Evolutionary conservation across 2,329 filamentous ascomycete genomes (phyloP).

Genomic region (Penicillium italicum): DNA sequence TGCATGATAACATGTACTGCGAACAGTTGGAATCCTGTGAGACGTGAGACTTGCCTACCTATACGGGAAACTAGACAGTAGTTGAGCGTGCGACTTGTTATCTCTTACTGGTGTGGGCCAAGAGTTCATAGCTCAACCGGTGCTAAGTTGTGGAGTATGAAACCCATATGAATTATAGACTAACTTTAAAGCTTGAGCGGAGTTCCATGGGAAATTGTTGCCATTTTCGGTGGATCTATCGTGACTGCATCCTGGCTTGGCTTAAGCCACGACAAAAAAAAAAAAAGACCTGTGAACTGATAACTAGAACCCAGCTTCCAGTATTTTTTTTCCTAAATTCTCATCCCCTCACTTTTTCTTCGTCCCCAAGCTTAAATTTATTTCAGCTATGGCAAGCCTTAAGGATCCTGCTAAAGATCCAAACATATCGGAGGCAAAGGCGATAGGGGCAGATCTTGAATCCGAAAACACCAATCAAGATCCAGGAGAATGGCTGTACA

Average conservation of each 20-base stretch:
- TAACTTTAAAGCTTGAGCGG: neutral
- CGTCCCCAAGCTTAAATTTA: neutral
- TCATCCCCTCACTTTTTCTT: neutral
- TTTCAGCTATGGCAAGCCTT: neutral
- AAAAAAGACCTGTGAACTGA: neutral
- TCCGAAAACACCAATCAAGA: slow-evolving; percentile 5
- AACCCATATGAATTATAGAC: neutral
- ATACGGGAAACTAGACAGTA: neutral
- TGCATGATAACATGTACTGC: neutral
- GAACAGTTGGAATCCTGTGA: neutral
- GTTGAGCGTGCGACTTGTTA: neutral
- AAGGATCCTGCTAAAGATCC: neutral
- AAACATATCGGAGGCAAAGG: neutral
- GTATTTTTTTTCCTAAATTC: too few relatives aligned
- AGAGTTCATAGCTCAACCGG: neutral
- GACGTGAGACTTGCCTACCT: neutral
- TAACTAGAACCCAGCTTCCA: neutral
- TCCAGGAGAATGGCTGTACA: slow-evolving; percentile 4
- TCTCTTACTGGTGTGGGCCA: neutral
- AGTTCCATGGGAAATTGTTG: neutral
- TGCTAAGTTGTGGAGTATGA: neutral
- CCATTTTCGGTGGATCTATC: slow-evolving; percentile 7
- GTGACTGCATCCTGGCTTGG: neutral
- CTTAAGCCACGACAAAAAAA: neutral
- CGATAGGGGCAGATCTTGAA: slow-evolving; percentile 6